phyloP scores from a whole-genome alignment of 768 basidiomycete species.

The Leccinum ochraceum region DNA sequence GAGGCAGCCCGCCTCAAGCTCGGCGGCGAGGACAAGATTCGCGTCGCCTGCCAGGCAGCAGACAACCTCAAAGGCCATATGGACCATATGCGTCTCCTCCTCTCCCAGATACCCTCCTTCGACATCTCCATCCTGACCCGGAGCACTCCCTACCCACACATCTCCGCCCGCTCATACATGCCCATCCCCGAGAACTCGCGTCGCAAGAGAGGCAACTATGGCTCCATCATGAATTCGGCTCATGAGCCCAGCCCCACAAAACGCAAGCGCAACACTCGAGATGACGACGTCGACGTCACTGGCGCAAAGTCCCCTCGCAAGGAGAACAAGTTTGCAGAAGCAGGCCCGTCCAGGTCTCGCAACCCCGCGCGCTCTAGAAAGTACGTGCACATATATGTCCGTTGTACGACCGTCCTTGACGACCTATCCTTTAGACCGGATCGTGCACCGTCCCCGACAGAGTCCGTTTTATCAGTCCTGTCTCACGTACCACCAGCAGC shows the following conservation, averaged over 20 bases:
- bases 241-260: conserved; percentile 66
- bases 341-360: conserved; percentile 45
- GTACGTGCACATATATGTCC: conserved; percentile 39
- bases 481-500: conserved; percentile 54
- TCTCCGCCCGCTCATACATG: conserved; percentile 66
- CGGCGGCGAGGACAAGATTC: conserved; percentile 97
- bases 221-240: conserved; percentile 50
- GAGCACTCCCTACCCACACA: conserved; percentile 74
- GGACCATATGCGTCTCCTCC: conserved; percentile 59
- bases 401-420: background rate
- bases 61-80: conserved; percentile 78
- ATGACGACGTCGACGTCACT: conserved; percentile 63
- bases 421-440: conserved; percentile 47
- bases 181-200: conserved; percentile 71
- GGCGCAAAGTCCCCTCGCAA: conserved; percentile 62
- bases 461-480: conserved; percentile 71
- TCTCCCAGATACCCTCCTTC: conserved; percentile 64
- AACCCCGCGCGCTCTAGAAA: conserved; percentile 59
- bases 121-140: conserved; percentile 57
- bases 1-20: conserved; percentile 89
- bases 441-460: conserved; percentile 67
- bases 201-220: conserved; percentile 56
- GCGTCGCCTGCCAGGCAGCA: conserved; percentile 88
- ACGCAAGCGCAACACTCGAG: conserved; percentile 56
- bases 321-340: conserved; percentile 48